Evolutionary conservation across 1,284 basidiomycete species (phyloP).

Genomic region (Papiliotrema laurentii): DNA sequence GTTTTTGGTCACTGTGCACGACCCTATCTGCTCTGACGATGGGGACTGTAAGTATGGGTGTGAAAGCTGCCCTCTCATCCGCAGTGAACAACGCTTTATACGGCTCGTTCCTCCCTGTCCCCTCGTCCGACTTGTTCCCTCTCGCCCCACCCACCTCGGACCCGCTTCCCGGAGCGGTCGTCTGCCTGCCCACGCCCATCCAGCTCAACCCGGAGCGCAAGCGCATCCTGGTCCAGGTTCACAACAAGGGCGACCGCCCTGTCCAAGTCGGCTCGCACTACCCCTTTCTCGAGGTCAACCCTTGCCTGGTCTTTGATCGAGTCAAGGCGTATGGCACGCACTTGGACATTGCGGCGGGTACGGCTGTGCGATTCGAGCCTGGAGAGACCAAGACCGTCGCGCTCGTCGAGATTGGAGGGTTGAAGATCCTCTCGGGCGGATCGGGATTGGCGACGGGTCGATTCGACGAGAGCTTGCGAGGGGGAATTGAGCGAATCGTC

Average conservation of each 20-base stretch:
- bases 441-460: constrained; percentile 67
- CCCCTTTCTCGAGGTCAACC: constrained; percentile 87
- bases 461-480: constrained; percentile 28
- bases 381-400: constrained; percentile 81
- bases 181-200: constrained; percentile 65
- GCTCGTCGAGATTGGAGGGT: constrained; percentile 74
- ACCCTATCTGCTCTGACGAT: constrained; percentile 79
- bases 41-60: constrained; percentile 55
- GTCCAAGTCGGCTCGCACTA: constrained; percentile 96
- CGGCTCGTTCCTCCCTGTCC: constrained; percentile 85
- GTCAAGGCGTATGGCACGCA: constrained; percentile 68
- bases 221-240: constrained; percentile 69
- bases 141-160: constrained; percentile 52
- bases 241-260: constrained; percentile 90
- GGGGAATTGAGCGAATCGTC: constrained; percentile 19
- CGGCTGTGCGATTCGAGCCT: constrained; percentile 94
- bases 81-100: constrained; percentile 72
- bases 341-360: constrained; percentile 86
- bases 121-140: constrained; percentile 63
- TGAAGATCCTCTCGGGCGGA: constrained; percentile 70
- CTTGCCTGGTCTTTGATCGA: constrained; percentile 77
- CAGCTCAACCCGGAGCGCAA: constrained; percentile 68
- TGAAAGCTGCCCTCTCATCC: neutral
- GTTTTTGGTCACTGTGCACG: constrained; percentile 90
- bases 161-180: constrained; percentile 67